Conservation (phyloP, 192 early-diverging fungal genomes). For the Coemansia sp. region DNA sequence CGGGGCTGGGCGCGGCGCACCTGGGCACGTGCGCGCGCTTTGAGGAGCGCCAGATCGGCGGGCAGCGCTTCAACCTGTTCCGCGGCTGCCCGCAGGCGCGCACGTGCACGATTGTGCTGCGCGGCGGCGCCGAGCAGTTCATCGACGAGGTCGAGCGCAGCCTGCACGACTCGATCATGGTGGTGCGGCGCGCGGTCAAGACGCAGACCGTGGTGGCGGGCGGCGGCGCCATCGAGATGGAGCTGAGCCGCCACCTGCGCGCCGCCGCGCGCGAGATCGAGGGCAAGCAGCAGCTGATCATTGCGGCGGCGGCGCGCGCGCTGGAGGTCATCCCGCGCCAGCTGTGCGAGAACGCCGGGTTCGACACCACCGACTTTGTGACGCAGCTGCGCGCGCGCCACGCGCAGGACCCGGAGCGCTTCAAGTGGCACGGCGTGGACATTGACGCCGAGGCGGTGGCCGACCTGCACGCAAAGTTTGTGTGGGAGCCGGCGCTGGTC, state of each 20-base stretch:
- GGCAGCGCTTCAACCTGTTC: constrained; percentile 96
- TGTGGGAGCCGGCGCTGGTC: constrained; percentile 98
- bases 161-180: constrained; percentile 99
- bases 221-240: constrained; percentile 98
- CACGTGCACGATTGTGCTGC: constrained; percentile 92
- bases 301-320: constrained; percentile 90
- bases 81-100: constrained; percentile 87
- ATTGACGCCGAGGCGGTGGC: constrained; percentile 80
- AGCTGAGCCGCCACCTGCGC: constrained; percentile 90
- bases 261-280: constrained; percentile 90
- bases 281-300: constrained; percentile 97
- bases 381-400: constrained; percentile 96
- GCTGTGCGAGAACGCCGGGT: constrained; percentile 97
- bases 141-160: constrained; percentile 97
- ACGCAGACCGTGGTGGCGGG: constrained; percentile 95
- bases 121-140: constrained; percentile 99
- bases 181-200: constrained; percentile 95
- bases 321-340: constrained; percentile 98
- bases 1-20: constrained; percentile 75
- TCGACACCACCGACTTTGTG: constrained; percentile 96
- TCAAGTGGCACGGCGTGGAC: constrained; percentile 90
- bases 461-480: constrained; percentile 89
- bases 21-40: constrained; percentile 87
- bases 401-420: constrained; percentile 53
- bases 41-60: constrained; percentile 95